These are phyloP conservation scores for Wickerhamiella parazyma DNA, from an alignment of 805 yeast species.

Conservation along the genomic window DNA sequence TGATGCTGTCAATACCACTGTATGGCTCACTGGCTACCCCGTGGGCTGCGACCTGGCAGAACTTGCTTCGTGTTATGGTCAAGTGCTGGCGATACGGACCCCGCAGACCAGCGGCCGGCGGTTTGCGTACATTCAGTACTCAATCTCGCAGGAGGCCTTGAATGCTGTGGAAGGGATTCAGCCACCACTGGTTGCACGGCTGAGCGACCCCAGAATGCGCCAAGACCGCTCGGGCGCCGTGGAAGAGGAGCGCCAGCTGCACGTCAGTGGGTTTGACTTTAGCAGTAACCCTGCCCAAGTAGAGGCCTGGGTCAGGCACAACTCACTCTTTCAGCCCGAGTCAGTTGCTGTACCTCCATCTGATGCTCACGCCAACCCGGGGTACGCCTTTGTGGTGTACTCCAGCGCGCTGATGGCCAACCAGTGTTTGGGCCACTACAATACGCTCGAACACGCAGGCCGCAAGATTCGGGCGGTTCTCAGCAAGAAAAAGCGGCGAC, in stretches of 20 bases:
- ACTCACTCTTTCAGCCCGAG: constrained; percentile 1
- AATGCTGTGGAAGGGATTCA: neutral
- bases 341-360: constrained; percentile 2
- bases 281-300: neutral
- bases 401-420: neutral
- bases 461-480: neutral
- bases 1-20: constrained; percentile 6
- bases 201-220: constrained; percentile 7
- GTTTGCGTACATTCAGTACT: constrained; percentile 10
- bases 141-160: constrained; percentile 5
- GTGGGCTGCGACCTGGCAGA: neutral
- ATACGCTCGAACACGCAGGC: neutral
- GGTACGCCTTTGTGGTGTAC: constrained; percentile 8
- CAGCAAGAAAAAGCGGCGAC: neutral
- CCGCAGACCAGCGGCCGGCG: constrained; percentile 6
- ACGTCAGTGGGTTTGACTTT: constrained; percentile 10
- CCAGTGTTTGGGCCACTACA: neutral
- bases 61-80: constrained; percentile 5
- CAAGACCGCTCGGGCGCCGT: constrained; percentile 1
- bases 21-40: constrained; percentile 9
- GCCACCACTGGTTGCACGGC: constrained; percentile 2
- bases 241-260: constrained; percentile 8
- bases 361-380: constrained; percentile 1
- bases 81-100: constrained; percentile 5
- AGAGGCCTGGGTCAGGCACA: neutral